phyloP scores from a whole-genome alignment of 495 filamentous ascomycete species.

The Polyplosphaeria fusca region DNA sequence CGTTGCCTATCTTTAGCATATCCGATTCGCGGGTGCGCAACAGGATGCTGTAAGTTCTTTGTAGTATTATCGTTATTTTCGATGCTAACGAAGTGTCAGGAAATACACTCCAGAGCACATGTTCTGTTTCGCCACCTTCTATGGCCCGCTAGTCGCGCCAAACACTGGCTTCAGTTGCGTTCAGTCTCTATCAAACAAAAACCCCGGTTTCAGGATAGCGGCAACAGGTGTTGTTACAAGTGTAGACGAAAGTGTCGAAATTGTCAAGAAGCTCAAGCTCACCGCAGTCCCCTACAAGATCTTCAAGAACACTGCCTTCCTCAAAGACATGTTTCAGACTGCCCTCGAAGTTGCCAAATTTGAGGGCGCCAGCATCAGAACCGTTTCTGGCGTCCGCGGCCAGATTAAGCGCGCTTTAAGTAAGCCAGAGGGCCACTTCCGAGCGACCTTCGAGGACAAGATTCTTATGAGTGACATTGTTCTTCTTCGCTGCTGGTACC shows the following conservation, averaged over 20 bases:
- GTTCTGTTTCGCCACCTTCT: slow-evolving; percentile 95
- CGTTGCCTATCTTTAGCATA: slow-evolving; percentile 87
- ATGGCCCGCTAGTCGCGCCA: slow-evolving; percentile 88
- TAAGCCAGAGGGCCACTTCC: slow-evolving; percentile 91
- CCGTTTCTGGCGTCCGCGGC: slow-evolving; percentile 89
- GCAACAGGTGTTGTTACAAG: slow-evolving; percentile 89
- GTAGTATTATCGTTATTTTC: too few relatives aligned
- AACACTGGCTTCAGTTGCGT: slow-evolving; percentile 95
- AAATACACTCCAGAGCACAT: slow-evolving; percentile 98
- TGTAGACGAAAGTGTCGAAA: slow-evolving; percentile 90
- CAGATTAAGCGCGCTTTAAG: slow-evolving; percentile 91
- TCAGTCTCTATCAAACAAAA: slow-evolving; percentile 83
- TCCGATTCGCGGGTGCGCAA: slow-evolving; percentile 90
- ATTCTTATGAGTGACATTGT: slow-evolving; percentile 94
- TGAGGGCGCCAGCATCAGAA: slow-evolving; percentile 90
- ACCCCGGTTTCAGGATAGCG: slow-evolving; percentile 86
- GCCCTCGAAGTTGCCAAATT: slow-evolving; percentile 95
- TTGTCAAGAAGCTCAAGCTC: slow-evolving; percentile 98
- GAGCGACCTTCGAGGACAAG: slow-evolving; percentile 98
- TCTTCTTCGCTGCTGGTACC: slow-evolving; percentile 94
- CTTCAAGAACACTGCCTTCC: slow-evolving; percentile 98
- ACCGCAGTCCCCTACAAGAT: slow-evolving; percentile 92
- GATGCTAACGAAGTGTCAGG: too few relatives aligned
- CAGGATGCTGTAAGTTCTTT: slow-evolving; percentile 93
- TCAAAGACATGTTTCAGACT: slow-evolving; percentile 96